phyloP scores from a whole-genome alignment of 2,329 filamentous ascomycete species.

The Nemania sp. region DNA sequence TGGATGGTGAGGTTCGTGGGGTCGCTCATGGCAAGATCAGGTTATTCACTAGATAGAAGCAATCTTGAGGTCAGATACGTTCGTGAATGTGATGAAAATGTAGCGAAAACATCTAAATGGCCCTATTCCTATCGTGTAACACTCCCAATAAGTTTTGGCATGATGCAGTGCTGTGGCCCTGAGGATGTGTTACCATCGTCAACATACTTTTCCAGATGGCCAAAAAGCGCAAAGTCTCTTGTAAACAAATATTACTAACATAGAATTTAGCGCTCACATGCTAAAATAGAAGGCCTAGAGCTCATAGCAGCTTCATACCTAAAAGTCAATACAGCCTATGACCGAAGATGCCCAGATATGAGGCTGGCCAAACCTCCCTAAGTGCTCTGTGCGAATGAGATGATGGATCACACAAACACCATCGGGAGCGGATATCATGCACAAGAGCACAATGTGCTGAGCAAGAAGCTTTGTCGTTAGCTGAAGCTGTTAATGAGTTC shows the following conservation, averaged over 20 bases:
- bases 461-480: slow-evolving; percentile 29
- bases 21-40: too few species aligned
- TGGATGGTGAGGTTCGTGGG: too few species aligned
- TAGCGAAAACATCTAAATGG: too few species aligned
- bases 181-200: too few species aligned
- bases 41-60: too few species aligned
- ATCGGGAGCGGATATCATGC: slow-evolving; percentile 32
- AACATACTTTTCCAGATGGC: too few species aligned
- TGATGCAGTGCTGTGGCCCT: too few species aligned
- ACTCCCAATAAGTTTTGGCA: too few species aligned
- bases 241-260: slow-evolving; percentile 68
- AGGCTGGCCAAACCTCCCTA: neutral
- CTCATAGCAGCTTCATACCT: slow-evolving; percentile 73
- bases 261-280: slow-evolving; percentile 75
- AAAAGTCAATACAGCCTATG: slow-evolving; percentile 92
- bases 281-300: slow-evolving; percentile 89
- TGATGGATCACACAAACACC: slow-evolving; percentile 32
- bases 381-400: slow-evolving; percentile 35
- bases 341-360: too few species aligned
- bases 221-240: slow-evolving; percentile 72
- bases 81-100: too few species aligned
- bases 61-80: too few species aligned
- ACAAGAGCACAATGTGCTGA: slow-evolving; percentile 32
- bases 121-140: too few species aligned
- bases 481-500: slow-evolving; percentile 32